Evolutionary conservation across 192 early-diverging fungal genomes (phyloP).

Genomic region (Entomortierella parvispora): DNA sequence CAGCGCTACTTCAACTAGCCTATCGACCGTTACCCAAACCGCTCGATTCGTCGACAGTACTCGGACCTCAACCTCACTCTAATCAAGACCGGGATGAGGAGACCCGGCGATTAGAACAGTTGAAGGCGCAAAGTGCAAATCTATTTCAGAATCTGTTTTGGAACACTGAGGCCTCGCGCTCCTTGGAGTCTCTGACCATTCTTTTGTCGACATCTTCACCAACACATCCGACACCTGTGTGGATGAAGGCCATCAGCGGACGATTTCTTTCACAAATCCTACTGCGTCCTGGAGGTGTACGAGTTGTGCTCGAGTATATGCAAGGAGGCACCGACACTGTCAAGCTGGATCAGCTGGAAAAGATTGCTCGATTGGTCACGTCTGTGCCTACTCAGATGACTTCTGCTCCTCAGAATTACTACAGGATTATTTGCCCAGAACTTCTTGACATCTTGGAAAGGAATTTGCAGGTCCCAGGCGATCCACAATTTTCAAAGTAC

Average conservation of each 20-base stretch:
- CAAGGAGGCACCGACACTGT: constrained; percentile 63
- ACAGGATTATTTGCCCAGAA: constrained; percentile 36
- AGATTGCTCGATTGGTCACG: constrained; percentile 64
- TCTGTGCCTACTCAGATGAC: constrained; percentile 67
- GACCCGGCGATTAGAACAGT: constrained; percentile 7
- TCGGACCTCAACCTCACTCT: not conserved
- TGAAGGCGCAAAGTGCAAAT: constrained; percentile 54
- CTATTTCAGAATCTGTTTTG: constrained; percentile 45
- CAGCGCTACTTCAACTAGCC: constrained; percentile 72
- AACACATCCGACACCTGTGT: constrained; percentile 60
- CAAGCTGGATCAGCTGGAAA: constrained; percentile 64
- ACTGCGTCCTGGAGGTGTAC: constrained; percentile 69
- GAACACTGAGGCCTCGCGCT: constrained; percentile 61
- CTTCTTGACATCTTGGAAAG: constrained; percentile 35
- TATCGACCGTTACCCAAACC: constrained; percentile 68
- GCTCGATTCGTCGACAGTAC: not conserved
- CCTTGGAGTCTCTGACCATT: constrained; percentile 73
- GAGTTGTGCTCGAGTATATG: constrained; percentile 74
- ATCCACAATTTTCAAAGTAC: not conserved
- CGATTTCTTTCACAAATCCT: constrained; percentile 76
- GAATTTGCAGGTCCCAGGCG: constrained; percentile 6
- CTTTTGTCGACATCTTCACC: constrained; percentile 67
- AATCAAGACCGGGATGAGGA: not conserved
- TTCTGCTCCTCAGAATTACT: constrained; percentile 65
- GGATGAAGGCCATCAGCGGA: constrained; percentile 74